A percentile compares a stretch with the other conserved stretches of the same genome.
phyloP scores from a whole-genome alignment of 1,284 basidiomycete species.

The Apiotrichum veenhuisii region DNA sequence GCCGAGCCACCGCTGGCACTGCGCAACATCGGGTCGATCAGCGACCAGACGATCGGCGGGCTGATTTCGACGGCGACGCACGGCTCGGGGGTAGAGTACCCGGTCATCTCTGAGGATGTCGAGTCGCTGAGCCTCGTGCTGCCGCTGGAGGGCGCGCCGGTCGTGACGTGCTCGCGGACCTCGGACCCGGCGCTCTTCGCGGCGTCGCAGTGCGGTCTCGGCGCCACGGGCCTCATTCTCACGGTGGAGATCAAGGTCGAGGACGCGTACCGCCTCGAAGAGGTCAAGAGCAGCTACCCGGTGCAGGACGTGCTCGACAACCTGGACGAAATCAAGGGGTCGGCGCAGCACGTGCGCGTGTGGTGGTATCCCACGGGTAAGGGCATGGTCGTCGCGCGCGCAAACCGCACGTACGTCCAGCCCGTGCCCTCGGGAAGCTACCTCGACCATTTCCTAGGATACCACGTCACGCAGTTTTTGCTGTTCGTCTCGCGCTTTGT shows the following conservation, averaged over 20 bases:
- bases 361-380: conserved; percentile 92
- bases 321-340: conserved; percentile 55
- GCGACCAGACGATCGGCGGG: conserved; percentile 93
- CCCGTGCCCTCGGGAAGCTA: conserved; percentile 50
- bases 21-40: conserved; percentile 92
- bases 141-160: conserved; percentile 36
- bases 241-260: conserved; percentile 75
- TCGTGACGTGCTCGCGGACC: conserved; percentile 25
- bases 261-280: conserved; percentile 74
- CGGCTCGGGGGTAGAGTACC: conserved; percentile 77
- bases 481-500: conserved; percentile 58
- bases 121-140: conserved; percentile 66
- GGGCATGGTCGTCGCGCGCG: conserved; percentile 66
- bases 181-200: conserved; percentile 75
- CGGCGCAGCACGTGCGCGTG: conserved; percentile 81
- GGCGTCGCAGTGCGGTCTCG: conserved; percentile 89
- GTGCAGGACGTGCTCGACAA: conserved; percentile 55
- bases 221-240: conserved; percentile 86
- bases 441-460: conserved; percentile 67
- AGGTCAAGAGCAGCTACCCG: conserved; percentile 68
- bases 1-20: conserved; percentile 67
- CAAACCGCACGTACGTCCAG: conserved; percentile 69
- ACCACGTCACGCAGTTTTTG: conserved; percentile 73
- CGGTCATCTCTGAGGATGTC: conserved; percentile 79
- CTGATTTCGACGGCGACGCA: conserved; percentile 93